A percentile compares a stretch with the other conserved stretches of the same genome.
phyloP scores from a whole-genome alignment of 352 stramenopile species.

The Phytophthora pseudosyringae region DNA sequence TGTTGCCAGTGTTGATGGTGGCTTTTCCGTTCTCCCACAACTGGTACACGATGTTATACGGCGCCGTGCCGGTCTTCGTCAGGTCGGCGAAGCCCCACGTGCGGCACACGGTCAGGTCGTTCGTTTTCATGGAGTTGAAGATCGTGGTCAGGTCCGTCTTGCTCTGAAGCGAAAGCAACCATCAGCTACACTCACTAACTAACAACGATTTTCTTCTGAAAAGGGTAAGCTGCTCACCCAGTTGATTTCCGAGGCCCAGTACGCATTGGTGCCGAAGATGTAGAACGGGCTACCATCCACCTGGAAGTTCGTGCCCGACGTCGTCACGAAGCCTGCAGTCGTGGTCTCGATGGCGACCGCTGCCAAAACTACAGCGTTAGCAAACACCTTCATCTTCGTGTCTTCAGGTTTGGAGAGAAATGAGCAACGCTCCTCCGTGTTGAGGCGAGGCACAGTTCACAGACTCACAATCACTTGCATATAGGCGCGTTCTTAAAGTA shows the following conservation, averaged over 20 bases:
- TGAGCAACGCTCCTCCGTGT: too few species aligned
- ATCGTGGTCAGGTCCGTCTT: slow-evolving; percentile 34
- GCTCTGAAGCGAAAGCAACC: slow-evolving; percentile 17
- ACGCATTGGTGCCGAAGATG: slow-evolving; percentile 43
- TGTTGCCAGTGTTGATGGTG: slow-evolving; percentile 36
- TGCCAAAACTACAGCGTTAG: slow-evolving; percentile 18
- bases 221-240: slow-evolving; percentile 23
- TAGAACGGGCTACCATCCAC: slow-evolving; percentile 40
- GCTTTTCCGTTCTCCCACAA: slow-evolving; percentile 38
- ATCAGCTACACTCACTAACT: not conserved
- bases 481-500: too few species aligned
- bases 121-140: slow-evolving; percentile 37
- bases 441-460: too few species aligned
- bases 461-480: too few species aligned
- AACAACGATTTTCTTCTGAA: not conserved
- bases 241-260: slow-evolving; percentile 39
- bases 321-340: slow-evolving; percentile 36
- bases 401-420: too few species aligned
- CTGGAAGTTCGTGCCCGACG: slow-evolving; percentile 38
- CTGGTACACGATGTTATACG: slow-evolving; percentile 39
- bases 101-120: slow-evolving; percentile 41
- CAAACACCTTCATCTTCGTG: slow-evolving; percentile 33
- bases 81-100: slow-evolving; percentile 38
- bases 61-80: slow-evolving; percentile 17
- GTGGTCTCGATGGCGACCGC: slow-evolving; percentile 13